Percentiles rank a stretch among this genome's conserved stretches.
phyloP scores from a whole-genome alignment of 768 basidiomycete genomes.

The Russula abietina region DNA sequence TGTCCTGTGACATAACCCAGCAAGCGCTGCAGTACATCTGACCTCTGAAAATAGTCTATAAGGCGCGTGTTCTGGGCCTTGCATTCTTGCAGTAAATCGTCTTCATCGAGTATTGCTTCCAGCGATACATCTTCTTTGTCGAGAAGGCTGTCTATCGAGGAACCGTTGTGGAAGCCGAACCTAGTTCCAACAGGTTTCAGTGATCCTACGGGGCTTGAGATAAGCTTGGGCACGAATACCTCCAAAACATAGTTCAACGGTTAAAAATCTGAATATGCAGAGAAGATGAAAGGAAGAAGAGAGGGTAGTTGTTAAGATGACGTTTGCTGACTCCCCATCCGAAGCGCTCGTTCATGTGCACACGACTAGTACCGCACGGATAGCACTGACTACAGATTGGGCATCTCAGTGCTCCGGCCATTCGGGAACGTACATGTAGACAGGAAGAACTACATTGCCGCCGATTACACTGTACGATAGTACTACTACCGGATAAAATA shows the following conservation, averaged over 20 bases:
- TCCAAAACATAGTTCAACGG: conserved; percentile 23
- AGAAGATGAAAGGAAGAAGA: not conserved
- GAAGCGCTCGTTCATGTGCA: conserved; percentile 4
- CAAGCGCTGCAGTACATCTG: conserved; percentile 74
- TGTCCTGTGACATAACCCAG: conserved; percentile 83
- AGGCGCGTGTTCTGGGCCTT: conserved; percentile 89
- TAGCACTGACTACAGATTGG: not conserved
- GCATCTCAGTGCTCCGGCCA: not conserved
- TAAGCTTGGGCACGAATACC: conserved; percentile 13
- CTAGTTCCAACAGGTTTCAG: conserved; percentile 34
- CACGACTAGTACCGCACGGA: not conserved
- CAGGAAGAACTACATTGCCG: not conserved
- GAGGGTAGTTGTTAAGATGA: not conserved
- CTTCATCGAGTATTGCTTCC: conserved; percentile 88
- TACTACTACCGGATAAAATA: not conserved
- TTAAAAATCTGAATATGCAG: not conserved
- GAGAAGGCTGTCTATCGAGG: conserved; percentile 82
- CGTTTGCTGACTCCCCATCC: not conserved
- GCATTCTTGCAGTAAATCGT: conserved; percentile 91
- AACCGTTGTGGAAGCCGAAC: conserved; percentile 88
- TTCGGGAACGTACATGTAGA: not conserved
- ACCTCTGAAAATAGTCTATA: conserved; percentile 79
- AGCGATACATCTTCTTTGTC: conserved; percentile 86
- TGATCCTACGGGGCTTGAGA: not conserved
- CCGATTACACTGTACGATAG: not conserved